A percentile compares a stretch with the other conserved stretches of the same genome.
Evolutionary conservation across 129 eudicot genomes (phyloP).

Genomic region (Logfia minima): DNA sequence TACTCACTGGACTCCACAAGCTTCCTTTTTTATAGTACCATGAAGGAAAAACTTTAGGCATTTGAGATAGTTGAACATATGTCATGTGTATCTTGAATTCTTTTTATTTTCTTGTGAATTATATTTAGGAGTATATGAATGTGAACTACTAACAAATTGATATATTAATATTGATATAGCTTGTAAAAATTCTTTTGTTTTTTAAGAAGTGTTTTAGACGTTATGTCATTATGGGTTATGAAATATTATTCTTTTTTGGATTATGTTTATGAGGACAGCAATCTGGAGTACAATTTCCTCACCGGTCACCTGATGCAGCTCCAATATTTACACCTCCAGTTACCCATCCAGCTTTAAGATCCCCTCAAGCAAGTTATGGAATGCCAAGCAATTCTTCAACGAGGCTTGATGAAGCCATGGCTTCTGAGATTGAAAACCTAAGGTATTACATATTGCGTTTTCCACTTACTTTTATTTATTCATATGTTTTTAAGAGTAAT

Average conservation of each 20-base stretch:
- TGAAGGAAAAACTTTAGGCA: neutral
- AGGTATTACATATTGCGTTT: slow-evolving; percentile 43
- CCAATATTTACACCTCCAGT: slow-evolving; percentile 79
- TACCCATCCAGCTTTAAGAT: slow-evolving; percentile 49
- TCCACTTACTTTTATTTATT: neutral
- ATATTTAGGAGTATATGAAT: neutral
- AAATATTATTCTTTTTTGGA: slow-evolving; percentile 10
- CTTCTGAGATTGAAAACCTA: slow-evolving; percentile 62
- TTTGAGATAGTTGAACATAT: neutral
- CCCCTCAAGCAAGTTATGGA: slow-evolving; percentile 66
- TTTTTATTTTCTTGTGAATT: neutral
- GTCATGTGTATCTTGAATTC: neutral
- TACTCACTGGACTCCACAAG: neutral
- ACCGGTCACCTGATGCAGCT: slow-evolving; percentile 61
- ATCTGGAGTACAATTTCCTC: slow-evolving; percentile 72
- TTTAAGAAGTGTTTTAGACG: neutral
- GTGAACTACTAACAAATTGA: neutral
- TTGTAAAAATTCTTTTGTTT: no score
- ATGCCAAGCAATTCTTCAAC: slow-evolving; percentile 87
- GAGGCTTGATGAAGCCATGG: slow-evolving; percentile 89
- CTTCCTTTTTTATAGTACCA: neutral
- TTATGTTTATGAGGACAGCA: slow-evolving; percentile 30
- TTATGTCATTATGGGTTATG: neutral
- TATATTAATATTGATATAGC: neutral
- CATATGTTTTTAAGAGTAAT: neutral